These are phyloP conservation scores for Pichia phayaonensis DNA, from an alignment of 805 yeast species.

Conservation along the genomic window DNA sequence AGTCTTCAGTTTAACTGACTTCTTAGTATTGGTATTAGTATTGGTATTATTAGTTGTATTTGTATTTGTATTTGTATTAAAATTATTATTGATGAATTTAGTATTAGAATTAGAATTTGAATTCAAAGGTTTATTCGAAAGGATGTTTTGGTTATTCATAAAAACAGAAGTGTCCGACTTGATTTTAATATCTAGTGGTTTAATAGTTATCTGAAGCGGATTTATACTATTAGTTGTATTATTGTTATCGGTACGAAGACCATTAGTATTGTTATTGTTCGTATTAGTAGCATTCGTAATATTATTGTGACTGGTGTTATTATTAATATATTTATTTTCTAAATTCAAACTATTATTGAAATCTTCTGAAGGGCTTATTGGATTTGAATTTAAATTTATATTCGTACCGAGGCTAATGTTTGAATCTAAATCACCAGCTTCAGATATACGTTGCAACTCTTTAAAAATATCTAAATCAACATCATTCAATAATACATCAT, in stretches of 20 bases:
- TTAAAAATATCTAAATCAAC: conserved; percentile 19
- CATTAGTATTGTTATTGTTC: background rate
- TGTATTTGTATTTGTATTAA: too few species aligned
- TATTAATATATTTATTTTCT: background rate
- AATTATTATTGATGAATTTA: background rate
- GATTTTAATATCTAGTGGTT: conserved; percentile 13
- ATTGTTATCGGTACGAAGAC: background rate
- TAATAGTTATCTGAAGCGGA: background rate
- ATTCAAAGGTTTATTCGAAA: conserved; percentile 4
- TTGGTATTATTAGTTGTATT: too few species aligned
- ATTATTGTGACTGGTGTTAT: background rate
- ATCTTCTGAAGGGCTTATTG: background rate
- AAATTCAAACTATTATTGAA: too few species aligned
- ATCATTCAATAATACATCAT: conserved; percentile 14
- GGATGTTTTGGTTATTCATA: conserved; percentile 17
- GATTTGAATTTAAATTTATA: background rate
- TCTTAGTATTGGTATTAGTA: too few species aligned
- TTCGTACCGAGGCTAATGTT: background rate
- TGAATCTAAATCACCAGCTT: background rate
- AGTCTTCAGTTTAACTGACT: background rate
- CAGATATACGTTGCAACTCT: conserved; percentile 9
- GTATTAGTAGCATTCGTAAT: background rate
- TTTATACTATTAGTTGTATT: too few species aligned
- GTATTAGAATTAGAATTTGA: background rate
- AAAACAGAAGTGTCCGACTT: conserved; percentile 22